phyloP scores from a whole-genome alignment of 2,329 filamentous ascomycete species.

The Geosmithia morbida region DNA sequence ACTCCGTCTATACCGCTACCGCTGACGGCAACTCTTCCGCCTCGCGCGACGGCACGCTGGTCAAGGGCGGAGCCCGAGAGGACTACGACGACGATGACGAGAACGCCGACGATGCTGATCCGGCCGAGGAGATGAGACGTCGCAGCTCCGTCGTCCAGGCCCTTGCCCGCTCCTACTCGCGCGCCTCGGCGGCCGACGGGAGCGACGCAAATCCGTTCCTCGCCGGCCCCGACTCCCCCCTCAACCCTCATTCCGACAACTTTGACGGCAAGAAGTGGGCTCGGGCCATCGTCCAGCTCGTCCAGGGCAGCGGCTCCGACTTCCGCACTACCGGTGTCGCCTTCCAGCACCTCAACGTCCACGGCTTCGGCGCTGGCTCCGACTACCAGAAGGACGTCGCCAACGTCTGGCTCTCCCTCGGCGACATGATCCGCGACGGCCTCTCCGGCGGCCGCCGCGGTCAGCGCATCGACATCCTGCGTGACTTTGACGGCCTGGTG shows the following conservation, averaged over 20 bases:
- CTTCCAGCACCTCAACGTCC: conserved; percentile 54
- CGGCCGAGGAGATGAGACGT: conserved; percentile 29
- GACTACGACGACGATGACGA: conserved; percentile 9
- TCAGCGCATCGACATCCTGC: conserved; percentile 52
- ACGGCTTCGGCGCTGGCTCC: conserved; percentile 51
- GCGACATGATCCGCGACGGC: conserved; percentile 28
- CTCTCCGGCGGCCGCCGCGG: conserved; percentile 36
- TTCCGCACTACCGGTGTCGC: conserved; percentile 50
- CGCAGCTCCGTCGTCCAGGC: conserved; percentile 37
- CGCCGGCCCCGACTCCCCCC: conserved; percentile 28
- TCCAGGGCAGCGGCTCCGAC: conserved; percentile 33
- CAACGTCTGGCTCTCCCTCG: conserved; percentile 42
- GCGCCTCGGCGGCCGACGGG: conserved; percentile 23
- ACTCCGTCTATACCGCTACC: not conserved
- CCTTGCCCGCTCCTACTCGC: conserved; percentile 41
- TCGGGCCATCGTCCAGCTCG: conserved; percentile 39
- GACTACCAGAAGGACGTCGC: conserved; percentile 57
- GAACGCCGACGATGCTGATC: conserved; percentile 14
- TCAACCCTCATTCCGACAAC: conserved; percentile 36
- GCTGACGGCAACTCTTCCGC: not conserved
- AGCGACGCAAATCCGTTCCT: conserved; percentile 31
- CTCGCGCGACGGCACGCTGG: conserved; percentile 1
- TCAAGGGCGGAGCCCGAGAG: conserved; percentile 3
- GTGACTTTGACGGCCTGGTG: conserved; percentile 53
- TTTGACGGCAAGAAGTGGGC: conserved; percentile 46